Conservation (phyloP, 768 basidiomycete species). For the Thelephora aurantiotincta region DNA sequence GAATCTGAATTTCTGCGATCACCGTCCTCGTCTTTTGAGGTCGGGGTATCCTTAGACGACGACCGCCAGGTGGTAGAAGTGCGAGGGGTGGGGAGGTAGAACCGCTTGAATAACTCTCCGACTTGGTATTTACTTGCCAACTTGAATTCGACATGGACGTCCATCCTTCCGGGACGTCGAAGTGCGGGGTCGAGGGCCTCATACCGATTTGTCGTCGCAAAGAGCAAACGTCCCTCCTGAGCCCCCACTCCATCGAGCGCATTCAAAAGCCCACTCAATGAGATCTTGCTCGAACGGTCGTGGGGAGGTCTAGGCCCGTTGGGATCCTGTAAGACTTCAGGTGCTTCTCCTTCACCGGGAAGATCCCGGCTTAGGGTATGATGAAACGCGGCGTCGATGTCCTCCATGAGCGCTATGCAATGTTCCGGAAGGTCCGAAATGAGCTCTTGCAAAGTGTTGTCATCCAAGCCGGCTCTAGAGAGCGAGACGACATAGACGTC, state of each 20-base stretch:
- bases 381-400: constrained; percentile 67
- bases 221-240: constrained; percentile 70
- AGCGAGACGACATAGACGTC: constrained; percentile 64
- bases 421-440: constrained; percentile 48
- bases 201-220: constrained; percentile 71
- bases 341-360: constrained; percentile 6
- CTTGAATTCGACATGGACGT: constrained; percentile 64
- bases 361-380: constrained; percentile 25
- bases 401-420: constrained; percentile 73
- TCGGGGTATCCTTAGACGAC: constrained; percentile 4
- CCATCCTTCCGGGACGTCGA: constrained; percentile 68
- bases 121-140: constrained; percentile 61
- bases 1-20: constrained; percentile 8
- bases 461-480: constrained; percentile 48
- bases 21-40: constrained; percentile 13
- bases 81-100: constrained; percentile 38
- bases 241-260: constrained; percentile 69
- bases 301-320: constrained; percentile 15
- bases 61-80: constrained; percentile 3
- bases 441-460: constrained; percentile 39
- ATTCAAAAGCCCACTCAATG: constrained; percentile 62
- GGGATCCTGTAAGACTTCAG: constrained; percentile 6
- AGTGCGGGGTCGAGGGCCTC: constrained; percentile 57
- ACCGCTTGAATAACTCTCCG: constrained; percentile 46
- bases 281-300: constrained; percentile 26